Conservation (phyloP, 805 yeast genomes). For the Spathaspora sp. region DNA sequence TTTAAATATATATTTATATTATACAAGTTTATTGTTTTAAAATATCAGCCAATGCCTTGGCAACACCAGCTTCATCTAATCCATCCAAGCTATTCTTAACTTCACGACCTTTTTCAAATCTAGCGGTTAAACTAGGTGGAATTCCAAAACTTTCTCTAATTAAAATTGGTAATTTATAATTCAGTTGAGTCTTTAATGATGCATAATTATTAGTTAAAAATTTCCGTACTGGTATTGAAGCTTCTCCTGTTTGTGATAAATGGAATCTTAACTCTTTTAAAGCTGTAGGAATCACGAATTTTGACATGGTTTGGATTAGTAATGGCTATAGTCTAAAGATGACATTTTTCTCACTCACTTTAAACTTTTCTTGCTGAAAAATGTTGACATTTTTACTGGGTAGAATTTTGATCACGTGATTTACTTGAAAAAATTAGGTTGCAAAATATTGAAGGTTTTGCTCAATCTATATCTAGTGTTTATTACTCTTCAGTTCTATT, state of each 20-base stretch:
- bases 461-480: no score
- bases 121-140: slow-evolving; percentile 69
- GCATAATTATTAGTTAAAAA: slow-evolving; percentile 65
- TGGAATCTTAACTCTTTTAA: slow-evolving; percentile 80
- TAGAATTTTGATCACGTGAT: background rate
- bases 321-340: slow-evolving; percentile 1
- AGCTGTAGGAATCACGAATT: slow-evolving; percentile 46
- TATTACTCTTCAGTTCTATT: no score
- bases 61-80: slow-evolving; percentile 44
- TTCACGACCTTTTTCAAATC: slow-evolving; percentile 59
- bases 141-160: slow-evolving; percentile 75
- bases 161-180: slow-evolving; percentile 69
- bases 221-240: slow-evolving; percentile 61
- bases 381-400: background rate
- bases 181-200: slow-evolving; percentile 48
- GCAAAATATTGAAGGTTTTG: background rate
- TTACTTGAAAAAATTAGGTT: background rate
- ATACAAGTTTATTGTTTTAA: slow-evolving; percentile 27
- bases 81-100: slow-evolving; percentile 47
- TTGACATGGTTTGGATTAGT: slow-evolving; percentile 29
- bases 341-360: background rate
- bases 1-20: background rate
- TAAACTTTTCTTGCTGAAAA: background rate
- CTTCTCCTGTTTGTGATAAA: slow-evolving; percentile 73
- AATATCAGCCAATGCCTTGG: slow-evolving; percentile 33